Conservation (phyloP, 805 yeast genomes). For the Allodekkera sacchari region DNA sequence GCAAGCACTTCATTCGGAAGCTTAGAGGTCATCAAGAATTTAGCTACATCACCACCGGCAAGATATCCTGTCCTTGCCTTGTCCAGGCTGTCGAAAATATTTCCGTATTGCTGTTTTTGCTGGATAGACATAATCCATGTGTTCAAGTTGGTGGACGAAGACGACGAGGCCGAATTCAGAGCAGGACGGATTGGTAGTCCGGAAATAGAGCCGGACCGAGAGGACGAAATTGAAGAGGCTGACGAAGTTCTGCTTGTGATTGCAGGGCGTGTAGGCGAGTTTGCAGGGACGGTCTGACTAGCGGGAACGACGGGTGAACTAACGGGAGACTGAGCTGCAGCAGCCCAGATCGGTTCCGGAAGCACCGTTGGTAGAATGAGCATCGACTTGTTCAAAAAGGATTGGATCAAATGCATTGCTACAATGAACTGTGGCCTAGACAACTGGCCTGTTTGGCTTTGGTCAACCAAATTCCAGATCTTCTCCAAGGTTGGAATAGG, state of each 20-base stretch:
- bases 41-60: slow-evolving; percentile 76
- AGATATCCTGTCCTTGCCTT: slow-evolving; percentile 52
- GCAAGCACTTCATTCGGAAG: slow-evolving; percentile 81
- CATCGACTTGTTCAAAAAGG: slow-evolving; percentile 55
- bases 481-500: slow-evolving; percentile 72
- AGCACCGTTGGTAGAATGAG: slow-evolving; percentile 31
- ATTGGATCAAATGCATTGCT: slow-evolving; percentile 94
- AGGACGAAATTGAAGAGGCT: slow-evolving; percentile 4
- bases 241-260: slow-evolving; percentile 11
- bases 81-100: slow-evolving; percentile 73
- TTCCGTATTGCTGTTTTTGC: slow-evolving; percentile 70
- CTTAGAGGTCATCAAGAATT: slow-evolving; percentile 80
- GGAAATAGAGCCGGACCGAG: too few species aligned
- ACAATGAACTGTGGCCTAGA: slow-evolving; percentile 70
- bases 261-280: slow-evolving; percentile 12
- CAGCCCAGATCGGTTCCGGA: slow-evolving; percentile 26
- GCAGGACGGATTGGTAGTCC: slow-evolving; percentile 8
- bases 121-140: slow-evolving; percentile 60
- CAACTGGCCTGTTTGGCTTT: slow-evolving; percentile 63
- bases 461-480: slow-evolving; percentile 86
- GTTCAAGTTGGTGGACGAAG: slow-evolving; percentile 16
- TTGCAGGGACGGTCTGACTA: too few species aligned
- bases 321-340: slow-evolving; percentile 17
- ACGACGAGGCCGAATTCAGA: slow-evolving; percentile 4
- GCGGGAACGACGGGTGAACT: slow-evolving; percentile 7